Percentiles rank a stretch among this genome's conserved stretches.
These are phyloP conservation scores for Penicillium tannophilum DNA, from an alignment of 495 filamentous ascomycete species.

Conservation along the genomic window DNA sequence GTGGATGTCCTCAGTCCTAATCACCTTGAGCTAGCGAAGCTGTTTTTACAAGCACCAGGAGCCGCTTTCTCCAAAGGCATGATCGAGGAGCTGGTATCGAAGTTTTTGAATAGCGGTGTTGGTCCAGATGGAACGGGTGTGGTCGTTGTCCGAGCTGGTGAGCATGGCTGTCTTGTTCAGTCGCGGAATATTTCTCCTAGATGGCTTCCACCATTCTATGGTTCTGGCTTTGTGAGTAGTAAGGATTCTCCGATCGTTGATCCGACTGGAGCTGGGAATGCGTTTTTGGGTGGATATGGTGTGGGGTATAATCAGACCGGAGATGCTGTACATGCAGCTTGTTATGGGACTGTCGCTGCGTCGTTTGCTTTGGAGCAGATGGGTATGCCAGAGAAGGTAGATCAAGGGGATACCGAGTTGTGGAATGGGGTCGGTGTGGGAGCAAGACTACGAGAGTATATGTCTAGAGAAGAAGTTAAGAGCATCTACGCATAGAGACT, in stretches of 20 bases:
- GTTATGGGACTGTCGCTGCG: conserved; percentile 33
- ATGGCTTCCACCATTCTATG: conserved; percentile 39
- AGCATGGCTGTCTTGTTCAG: conserved; percentile 32
- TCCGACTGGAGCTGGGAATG: conserved; percentile 41
- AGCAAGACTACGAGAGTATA: conserved; percentile 19
- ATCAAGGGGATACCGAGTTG: conserved; percentile 15
- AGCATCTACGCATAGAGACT: neutral
- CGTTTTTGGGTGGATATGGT: conserved; percentile 39
- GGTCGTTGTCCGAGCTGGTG: conserved; percentile 35
- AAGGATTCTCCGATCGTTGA: conserved; percentile 26
- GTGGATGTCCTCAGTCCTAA: conserved; percentile 44
- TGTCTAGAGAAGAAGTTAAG: conserved; percentile 10
- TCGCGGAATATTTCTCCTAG: conserved; percentile 11
- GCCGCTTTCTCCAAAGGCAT: conserved; percentile 7
- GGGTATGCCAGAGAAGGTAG: conserved; percentile 27
- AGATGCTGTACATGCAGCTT: conserved; percentile 26
- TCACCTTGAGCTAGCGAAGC: conserved; percentile 33
- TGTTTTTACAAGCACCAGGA: conserved; percentile 18
- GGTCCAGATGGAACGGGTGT: conserved; percentile 22
- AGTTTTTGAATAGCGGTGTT: conserved; percentile 23
- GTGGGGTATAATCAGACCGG: conserved; percentile 28
- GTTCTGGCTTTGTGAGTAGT: neutral
- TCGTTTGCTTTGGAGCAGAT: conserved; percentile 44
- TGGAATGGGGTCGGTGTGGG: conserved; percentile 29
- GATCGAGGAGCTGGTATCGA: conserved; percentile 29